These are phyloP conservation scores for Hypoxylon sp. DNA, from an alignment of 2,329 filamentous ascomycete species.

Conservation along the genomic window DNA sequence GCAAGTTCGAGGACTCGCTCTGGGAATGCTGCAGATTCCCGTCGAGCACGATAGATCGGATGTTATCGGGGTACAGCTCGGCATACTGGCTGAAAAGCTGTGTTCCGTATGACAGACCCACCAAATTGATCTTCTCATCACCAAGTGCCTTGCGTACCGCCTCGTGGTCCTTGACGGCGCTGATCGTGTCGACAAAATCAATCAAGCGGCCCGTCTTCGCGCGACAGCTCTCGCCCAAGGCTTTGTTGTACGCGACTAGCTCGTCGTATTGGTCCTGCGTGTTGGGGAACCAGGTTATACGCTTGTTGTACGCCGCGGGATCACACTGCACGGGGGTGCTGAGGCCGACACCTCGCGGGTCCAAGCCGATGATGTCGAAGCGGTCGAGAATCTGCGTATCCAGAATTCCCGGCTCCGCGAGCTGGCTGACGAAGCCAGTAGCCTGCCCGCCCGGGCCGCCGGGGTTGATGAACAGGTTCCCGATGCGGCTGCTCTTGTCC, in stretches of 20 bases:
- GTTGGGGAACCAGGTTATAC: constrained; percentile 56
- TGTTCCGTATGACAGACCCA: constrained; percentile 63
- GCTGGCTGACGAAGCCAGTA: constrained; percentile 42
- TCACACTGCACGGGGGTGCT: constrained; percentile 60
- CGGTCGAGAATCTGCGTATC: constrained; percentile 49
- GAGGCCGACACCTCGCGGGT: constrained; percentile 61
- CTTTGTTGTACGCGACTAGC: constrained; percentile 58
- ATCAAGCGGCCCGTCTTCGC: constrained; percentile 58
- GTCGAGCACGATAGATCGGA: constrained; percentile 61
- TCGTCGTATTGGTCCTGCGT: constrained; percentile 57
- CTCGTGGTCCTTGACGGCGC: constrained; percentile 53
- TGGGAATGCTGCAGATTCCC: constrained; percentile 61
- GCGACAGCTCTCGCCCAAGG: constrained; percentile 58
- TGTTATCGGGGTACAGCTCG: constrained; percentile 60
- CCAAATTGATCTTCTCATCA: constrained; percentile 50
- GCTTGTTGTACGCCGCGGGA: constrained; percentile 55
- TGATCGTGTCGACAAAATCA: constrained; percentile 60
- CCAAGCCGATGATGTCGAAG: constrained; percentile 62
- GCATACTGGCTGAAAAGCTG: constrained; percentile 62
- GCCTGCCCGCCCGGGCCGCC: constrained; percentile 59
- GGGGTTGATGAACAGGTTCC: constrained; percentile 60
- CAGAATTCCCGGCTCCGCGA: constrained; percentile 41
- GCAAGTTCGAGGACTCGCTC: constrained; percentile 54
- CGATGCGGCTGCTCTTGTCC: constrained; percentile 51
- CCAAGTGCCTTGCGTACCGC: constrained; percentile 52